phyloP scores from a whole-genome alignment of 2,329 filamentous ascomycete genomes.

The Berkeleyomyces basicola region DNA sequence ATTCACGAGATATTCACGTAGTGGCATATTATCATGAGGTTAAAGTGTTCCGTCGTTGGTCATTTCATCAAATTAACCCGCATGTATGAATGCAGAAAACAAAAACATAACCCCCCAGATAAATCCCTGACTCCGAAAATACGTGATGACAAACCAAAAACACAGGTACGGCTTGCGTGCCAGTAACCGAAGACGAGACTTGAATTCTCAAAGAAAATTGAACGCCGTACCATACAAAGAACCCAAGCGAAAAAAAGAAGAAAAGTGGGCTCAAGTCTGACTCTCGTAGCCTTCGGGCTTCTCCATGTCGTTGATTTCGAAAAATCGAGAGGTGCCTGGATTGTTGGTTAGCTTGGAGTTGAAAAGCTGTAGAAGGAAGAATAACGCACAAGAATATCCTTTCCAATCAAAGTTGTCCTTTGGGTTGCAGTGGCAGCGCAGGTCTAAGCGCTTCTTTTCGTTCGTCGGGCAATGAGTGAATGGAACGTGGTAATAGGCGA shows the following conservation, averaged over 20 bases:
- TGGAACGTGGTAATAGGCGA: constrained; percentile 93
- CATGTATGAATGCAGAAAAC: constrained; percentile 5
- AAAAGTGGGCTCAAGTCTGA: constrained; percentile 30
- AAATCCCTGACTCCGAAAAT: background rate
- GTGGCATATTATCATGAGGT: background rate
- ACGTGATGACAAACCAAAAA: background rate
- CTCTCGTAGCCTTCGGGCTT: constrained; percentile 79
- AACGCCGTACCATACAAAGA: constrained; percentile 9
- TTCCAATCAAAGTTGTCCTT: constrained; percentile 99
- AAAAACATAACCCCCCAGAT: background rate
- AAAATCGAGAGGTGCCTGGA: constrained; percentile 57
- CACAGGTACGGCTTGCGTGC: constrained; percentile 1
- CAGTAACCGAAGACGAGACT: background rate
- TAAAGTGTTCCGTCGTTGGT: background rate
- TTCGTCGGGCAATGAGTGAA: constrained; percentile 95
- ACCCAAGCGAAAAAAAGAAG: constrained; percentile 5
- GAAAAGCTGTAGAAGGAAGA: constrained; percentile 1
- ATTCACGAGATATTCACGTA: background rate
- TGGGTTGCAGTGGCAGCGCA: constrained; percentile 89
- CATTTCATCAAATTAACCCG: constrained; percentile 4
- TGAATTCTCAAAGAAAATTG: background rate
- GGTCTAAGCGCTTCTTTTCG: constrained; percentile 65
- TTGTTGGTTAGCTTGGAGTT: background rate
- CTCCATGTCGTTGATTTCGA: constrained; percentile 60
- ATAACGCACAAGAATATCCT: constrained; percentile 74